phyloP scores from a whole-genome alignment of 2,329 filamentous ascomycete species.

The Sclerotinia glacialis region DNA sequence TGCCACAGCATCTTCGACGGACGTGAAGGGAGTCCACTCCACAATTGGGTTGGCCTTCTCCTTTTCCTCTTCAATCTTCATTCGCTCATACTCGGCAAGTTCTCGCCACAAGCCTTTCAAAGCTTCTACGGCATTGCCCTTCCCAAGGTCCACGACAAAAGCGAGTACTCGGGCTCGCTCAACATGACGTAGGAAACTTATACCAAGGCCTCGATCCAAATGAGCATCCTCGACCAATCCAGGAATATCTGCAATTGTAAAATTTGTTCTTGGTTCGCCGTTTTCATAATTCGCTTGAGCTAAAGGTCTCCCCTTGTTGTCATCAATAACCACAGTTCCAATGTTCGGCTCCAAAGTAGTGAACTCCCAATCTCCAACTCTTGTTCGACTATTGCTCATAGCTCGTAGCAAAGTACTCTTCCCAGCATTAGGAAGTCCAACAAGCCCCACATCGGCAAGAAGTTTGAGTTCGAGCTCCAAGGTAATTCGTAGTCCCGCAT shows the following conservation, averaged over 20 bases:
- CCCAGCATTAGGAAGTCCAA: slow-evolving; percentile 92
- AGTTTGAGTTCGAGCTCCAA: slow-evolving; percentile 91
- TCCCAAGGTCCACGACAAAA: slow-evolving; percentile 84
- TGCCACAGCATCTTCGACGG: slow-evolving; percentile 42
- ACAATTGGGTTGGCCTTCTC: slow-evolving; percentile 64
- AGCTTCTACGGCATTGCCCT: slow-evolving; percentile 74
- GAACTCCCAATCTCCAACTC: slow-evolving; percentile 94
- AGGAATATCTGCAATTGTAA: slow-evolving; percentile 94
- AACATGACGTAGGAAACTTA: slow-evolving; percentile 90
- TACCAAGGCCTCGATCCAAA: slow-evolving; percentile 83
- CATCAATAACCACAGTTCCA: slow-evolving; percentile 89
- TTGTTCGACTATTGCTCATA: slow-evolving; percentile 81
- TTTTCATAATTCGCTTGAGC: slow-evolving; percentile 45
- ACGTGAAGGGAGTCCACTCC: slow-evolving; percentile 52
- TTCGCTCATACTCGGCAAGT: slow-evolving; percentile 74
- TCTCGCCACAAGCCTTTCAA: slow-evolving; percentile 86
- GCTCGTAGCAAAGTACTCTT: slow-evolving; percentile 90
- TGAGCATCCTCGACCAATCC: slow-evolving; percentile 91
- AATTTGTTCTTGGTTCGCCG: slow-evolving; percentile 65
- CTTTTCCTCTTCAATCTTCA: slow-evolving; percentile 68
- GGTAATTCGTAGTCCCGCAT: slow-evolving; percentile 72
- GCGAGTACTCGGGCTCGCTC: slow-evolving; percentile 90
- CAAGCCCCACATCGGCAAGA: slow-evolving; percentile 89
- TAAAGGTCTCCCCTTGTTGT: slow-evolving; percentile 71
- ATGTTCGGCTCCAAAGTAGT: slow-evolving; percentile 95